Evolutionary conservation across 2,329 filamentous ascomycete genomes (phyloP), one percentile per base, ranked within the genome.

Genomic region (Calonectria pauciramosa): DNA sequence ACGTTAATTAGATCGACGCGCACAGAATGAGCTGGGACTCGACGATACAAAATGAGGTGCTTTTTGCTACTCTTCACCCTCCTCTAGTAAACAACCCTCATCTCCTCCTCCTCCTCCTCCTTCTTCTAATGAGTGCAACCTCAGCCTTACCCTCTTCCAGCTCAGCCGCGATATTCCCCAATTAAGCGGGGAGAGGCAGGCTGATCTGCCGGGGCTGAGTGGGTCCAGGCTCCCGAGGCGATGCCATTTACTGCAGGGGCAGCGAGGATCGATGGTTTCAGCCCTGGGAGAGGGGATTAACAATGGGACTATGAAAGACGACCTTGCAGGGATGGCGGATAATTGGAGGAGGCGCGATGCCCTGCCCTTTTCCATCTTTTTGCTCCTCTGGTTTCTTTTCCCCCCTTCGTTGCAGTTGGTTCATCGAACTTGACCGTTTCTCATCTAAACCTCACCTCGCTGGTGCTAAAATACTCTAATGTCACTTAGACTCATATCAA

Each of bases 211-310:
- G 38, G 23, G 66, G 36, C 67, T 36, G 51, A 59, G 67, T 38
- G 67, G 52, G 51, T 28, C 66, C n/a, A 9, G 3, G 23, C 20
- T 5, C n/a, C 44, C 20, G 41, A 9, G 34, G 56, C 56, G 56
- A 63, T 63, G 56, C 14, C 56, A 23, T 36, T 44, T 16, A 26
- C 56, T 28, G 56, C 56, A 38, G 34, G 34, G 36, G 56, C 13
- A 63, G 34, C 23, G 56, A 28, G 38, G 34, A 41, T 44, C 41
- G 26, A 20, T 20, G 28, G 59, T 56, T 65, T 71, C 68, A 65
- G 68, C 68, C 49, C 34, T 66, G 68, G 60, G 63, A 30, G 59
- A 36, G 14, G 56, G 34, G 56, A 23, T 63, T 38, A 44, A 11
- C 49, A 13, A 51, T 66, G 60, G 60, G 30, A 65, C 60, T 65